Conservation (phyloP, 208 protist genomes). For the Leptomonas seymouri region DNA sequence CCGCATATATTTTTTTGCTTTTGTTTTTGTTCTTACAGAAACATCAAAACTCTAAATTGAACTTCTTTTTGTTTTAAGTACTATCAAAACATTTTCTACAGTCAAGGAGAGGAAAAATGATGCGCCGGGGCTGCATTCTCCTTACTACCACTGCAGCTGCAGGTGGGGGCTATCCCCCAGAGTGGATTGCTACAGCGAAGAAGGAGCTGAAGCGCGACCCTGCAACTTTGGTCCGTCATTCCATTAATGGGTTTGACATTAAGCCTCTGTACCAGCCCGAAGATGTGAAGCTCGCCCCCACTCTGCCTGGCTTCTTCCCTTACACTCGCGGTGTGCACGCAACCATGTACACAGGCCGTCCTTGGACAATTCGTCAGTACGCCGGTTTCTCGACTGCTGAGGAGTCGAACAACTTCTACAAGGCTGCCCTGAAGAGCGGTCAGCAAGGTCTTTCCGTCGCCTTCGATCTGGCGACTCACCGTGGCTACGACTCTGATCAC, state of each 20-base stretch:
- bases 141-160: slow-evolving; percentile 1
- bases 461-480: slow-evolving; percentile 96
- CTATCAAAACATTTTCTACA: slow-evolving; percentile 7
- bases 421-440: slow-evolving; percentile 85
- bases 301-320: slow-evolving; percentile 87
- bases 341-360: slow-evolving; percentile 94
- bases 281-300: slow-evolving; percentile 23
- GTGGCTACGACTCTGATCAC: slow-evolving; percentile 97
- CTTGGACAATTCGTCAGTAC: slow-evolving; percentile 97
- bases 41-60: slow-evolving; percentile 3
- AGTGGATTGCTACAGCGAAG: slow-evolving; percentile 75
- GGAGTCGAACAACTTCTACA: slow-evolving; percentile 97
- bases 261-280: slow-evolving; percentile 89
- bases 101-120: slow-evolving; percentile 25
- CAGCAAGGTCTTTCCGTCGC: slow-evolving; percentile 96
- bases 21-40: neutral
- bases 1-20: slow-evolving; percentile 2
- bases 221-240: slow-evolving; percentile 47
- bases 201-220: slow-evolving; percentile 87
- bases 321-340: slow-evolving; percentile 95
- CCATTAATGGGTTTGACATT: slow-evolving; percentile 83
- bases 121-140: slow-evolving; percentile 75
- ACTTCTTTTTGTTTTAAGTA: slow-evolving; percentile 4
- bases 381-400: slow-evolving; percentile 95
- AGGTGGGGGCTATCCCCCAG: slow-evolving; percentile 27